Percentiles rank a stretch among this genome's conserved stretches.
These are phyloP conservation scores for Exophiala dermatitidis DNA, from an alignment of 2,329 filamentous ascomycete species.

Conservation along the genomic window DNA sequence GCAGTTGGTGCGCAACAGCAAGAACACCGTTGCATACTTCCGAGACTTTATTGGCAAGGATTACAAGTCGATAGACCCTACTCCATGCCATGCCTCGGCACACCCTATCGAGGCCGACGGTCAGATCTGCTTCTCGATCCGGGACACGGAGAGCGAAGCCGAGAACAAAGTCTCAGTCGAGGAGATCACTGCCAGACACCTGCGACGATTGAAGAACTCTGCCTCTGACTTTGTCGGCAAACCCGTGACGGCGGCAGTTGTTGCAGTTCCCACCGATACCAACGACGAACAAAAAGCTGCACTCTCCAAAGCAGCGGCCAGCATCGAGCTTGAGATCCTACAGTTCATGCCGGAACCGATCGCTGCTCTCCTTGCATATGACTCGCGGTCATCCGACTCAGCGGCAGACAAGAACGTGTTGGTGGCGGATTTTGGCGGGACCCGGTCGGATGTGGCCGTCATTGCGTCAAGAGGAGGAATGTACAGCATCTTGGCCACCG, in stretches of 20 bases:
- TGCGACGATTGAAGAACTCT: constrained; percentile 71
- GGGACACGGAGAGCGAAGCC: constrained; percentile 63
- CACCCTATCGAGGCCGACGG: constrained; percentile 72
- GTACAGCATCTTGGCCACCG: constrained; percentile 88
- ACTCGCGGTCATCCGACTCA: constrained; percentile 69
- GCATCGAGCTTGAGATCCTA: constrained; percentile 77
- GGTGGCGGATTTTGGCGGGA: constrained; percentile 88
- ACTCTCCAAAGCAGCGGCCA: constrained; percentile 67
- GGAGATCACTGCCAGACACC: constrained; percentile 76
- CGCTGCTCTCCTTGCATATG: constrained; percentile 81
- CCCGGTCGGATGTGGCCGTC: constrained; percentile 83
- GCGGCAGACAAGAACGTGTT: constrained; percentile 81
- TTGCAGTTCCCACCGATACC: constrained; percentile 93
- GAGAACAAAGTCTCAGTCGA: constrained; percentile 65
- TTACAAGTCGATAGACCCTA: constrained; percentile 93
- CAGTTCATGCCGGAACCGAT: constrained; percentile 91
- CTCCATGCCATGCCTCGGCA: constrained; percentile 85
- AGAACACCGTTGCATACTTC: constrained; percentile 93
- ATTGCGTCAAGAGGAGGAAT: constrained; percentile 88
- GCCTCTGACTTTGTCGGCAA: constrained; percentile 91
- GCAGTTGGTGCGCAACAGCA: constrained; percentile 84
- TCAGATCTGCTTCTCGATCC: constrained; percentile 71
- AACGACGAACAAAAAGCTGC: constrained; percentile 77
- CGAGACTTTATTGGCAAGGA: constrained; percentile 92
- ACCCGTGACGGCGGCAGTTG: constrained; percentile 86